Evolutionary conservation across 208 protist species (phyloP).

Genomic region (Wallacemonas sp.): DNA sequence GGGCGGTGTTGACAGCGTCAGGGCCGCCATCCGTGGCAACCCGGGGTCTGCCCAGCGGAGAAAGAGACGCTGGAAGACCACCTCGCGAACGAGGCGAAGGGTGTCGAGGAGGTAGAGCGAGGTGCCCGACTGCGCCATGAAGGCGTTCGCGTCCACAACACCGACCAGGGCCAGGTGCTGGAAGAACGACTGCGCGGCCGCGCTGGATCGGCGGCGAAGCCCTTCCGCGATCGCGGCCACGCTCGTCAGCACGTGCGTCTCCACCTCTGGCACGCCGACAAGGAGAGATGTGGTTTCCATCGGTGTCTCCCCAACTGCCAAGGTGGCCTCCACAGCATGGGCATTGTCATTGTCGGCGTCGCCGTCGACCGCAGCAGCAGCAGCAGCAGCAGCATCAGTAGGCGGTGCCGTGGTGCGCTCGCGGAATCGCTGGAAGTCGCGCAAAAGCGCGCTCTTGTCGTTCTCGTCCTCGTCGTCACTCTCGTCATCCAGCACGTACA

Average conservation of each 20-base stretch:
- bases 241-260: conserved; percentile 35
- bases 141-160: conserved; percentile 39
- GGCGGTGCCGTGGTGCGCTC: neutral
- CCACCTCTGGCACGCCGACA: conserved; percentile 24
- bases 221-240: conserved; percentile 48
- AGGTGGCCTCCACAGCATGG: neutral
- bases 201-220: conserved; percentile 41
- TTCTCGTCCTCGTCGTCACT: conserved; percentile 28
- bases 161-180: conserved; percentile 66
- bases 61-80: conserved; percentile 84
- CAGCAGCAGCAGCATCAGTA: too few species aligned
- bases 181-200: conserved; percentile 54
- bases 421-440: conserved; percentile 61
- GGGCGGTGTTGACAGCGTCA: conserved; percentile 44
- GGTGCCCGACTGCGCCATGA: conserved; percentile 80
- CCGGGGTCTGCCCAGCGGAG: conserved; percentile 64
- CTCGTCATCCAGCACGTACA: neutral
- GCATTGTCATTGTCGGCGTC: neutral
- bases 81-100: conserved; percentile 52
- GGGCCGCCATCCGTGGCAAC: conserved; percentile 36
- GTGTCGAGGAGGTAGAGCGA: conserved; percentile 71
- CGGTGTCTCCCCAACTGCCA: neutral
- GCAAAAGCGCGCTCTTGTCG: conserved; percentile 47
- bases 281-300: neutral
- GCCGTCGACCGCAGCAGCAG: too few species aligned